Evolutionary conservation across 2,329 filamentous ascomycete species (phyloP), one percentile per base, ranked within the genome.

Genomic region (Sporothrix phasma): DNA sequence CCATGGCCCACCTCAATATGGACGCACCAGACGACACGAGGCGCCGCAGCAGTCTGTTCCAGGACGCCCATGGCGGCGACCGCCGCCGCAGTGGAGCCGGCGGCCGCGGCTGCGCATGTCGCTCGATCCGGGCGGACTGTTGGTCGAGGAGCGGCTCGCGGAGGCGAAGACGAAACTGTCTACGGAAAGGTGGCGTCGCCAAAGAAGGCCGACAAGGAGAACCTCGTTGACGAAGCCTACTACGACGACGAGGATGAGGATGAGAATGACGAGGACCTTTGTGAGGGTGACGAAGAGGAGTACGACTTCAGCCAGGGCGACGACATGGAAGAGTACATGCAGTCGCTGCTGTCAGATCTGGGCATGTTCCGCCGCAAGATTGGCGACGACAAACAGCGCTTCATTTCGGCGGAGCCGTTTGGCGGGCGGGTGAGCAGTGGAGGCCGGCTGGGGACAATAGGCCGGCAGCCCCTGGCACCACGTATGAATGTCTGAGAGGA

Each of bases 341-440:
- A 92, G 69, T 87, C 88, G 41, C 82, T 97, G 71, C 79, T 99
- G 68, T 85, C 86, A 69, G 92, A 97, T 70, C 73, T 96, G 63
- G 84, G 83, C 34, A 74, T 93, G 72, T 95, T 96, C 77, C 88
- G 88, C 74, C 85, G 86, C 71, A 97, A 96, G 78, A 85, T 97
- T 67, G 86, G 84, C 6, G 91, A 94, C 70, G 94, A 97, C 73
- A 84, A 89, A 74, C 78, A 78, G 64, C 79, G 89, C 45, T 94
- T 89, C 71, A 70, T 89, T 70, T 88, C 91, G 70, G 83, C 84
- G 62, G 81, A 84, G 63, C 51, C 26, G 13, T 22, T 43, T n/a
- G 29, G n/a, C 22, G 22, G 24, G 19, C 3, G 6, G 43, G n/a
- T 2, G 1, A 53, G 60, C 8, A 39, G n/a, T 7, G 78, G 46